Conservation (phyloP, 345 rosid species). For the Acer saccharum region DNA sequence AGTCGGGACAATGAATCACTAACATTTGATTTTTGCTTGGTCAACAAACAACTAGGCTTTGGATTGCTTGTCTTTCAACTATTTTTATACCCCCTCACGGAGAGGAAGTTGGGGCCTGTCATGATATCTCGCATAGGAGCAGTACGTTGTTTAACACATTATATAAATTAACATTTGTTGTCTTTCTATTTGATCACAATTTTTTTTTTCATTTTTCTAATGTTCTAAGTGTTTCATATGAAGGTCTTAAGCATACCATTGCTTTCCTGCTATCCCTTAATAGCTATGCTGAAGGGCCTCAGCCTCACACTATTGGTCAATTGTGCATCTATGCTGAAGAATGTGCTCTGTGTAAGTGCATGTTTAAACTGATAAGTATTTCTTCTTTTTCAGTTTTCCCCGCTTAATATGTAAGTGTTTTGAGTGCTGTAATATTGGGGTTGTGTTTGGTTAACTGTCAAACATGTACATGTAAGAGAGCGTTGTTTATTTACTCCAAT, state of each 20-base stretch:
- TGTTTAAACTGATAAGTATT: neutral
- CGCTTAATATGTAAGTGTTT: neutral
- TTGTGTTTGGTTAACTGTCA: neutral
- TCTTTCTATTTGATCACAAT: neutral
- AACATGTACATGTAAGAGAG: neutral
- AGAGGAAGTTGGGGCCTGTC: constrained; percentile 46
- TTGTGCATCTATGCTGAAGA: constrained; percentile 47
- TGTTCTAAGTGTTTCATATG: constrained; percentile 9
- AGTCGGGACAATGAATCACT: neutral
- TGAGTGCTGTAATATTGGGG: neutral
- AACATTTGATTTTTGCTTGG: neutral
- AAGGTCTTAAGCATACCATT: constrained; percentile 44
- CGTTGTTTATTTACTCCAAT: neutral
- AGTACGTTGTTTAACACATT: constrained; percentile 27
- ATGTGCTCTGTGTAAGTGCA: constrained; percentile 47
- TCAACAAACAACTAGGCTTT: constrained; percentile 31
- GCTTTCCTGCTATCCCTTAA: constrained; percentile 45
- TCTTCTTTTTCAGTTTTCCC: neutral
- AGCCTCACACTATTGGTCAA: constrained; percentile 36
- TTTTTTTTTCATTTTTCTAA: neutral
- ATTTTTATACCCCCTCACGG: constrained; percentile 43
- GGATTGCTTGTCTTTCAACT: constrained; percentile 57
- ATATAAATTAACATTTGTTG: neutral
- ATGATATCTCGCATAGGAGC: constrained; percentile 46
- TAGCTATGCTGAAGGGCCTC: constrained; percentile 42